Evolutionary conservation across 257 asterid genomes (phyloP).

Genomic region (Fraxinus americana): DNA sequence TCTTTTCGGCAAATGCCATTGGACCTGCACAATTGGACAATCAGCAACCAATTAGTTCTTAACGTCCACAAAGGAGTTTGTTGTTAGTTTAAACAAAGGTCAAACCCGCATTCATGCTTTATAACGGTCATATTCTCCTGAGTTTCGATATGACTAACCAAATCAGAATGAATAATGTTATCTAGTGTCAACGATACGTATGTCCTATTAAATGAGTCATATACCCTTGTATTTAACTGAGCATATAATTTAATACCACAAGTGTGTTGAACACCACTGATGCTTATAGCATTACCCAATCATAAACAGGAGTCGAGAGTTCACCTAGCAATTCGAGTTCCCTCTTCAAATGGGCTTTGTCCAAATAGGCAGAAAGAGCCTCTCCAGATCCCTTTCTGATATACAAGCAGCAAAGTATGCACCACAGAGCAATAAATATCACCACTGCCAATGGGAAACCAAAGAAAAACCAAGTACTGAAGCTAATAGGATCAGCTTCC

Average conservation of each 20-base stretch:
- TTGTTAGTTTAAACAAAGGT: too few relatives aligned
- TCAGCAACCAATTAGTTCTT: too few relatives aligned
- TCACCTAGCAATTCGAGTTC: slow-evolving; percentile 86
- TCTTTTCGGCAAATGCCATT: slow-evolving; percentile 87
- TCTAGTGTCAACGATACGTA: too few relatives aligned
- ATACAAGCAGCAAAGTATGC: slow-evolving; percentile 63
- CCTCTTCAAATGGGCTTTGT: slow-evolving; percentile 67
- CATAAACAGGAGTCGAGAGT: neutral
- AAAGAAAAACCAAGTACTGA: slow-evolving; percentile 80
- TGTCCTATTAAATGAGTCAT: too few relatives aligned
- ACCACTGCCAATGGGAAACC: slow-evolving; percentile 71
- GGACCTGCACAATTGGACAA: slow-evolving; percentile 56
- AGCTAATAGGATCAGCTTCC: slow-evolving; percentile 66
- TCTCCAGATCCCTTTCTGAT: slow-evolving; percentile 53
- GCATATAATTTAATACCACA: too few relatives aligned
- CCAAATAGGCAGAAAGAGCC: slow-evolving; percentile 61
- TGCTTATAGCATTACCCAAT: neutral
- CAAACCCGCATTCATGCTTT: too few relatives aligned
- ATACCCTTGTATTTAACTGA: too few relatives aligned
- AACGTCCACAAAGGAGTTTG: too few relatives aligned
- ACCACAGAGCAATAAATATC: slow-evolving; percentile 68
- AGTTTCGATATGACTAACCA: too few relatives aligned
- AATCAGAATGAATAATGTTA: too few relatives aligned
- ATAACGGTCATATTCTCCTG: too few relatives aligned
- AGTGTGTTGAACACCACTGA: too few relatives aligned